These are phyloP conservation scores for Halocafeteria seosinensis DNA, from an alignment of 108 stramenopile species.

Conservation along the genomic window DNA sequence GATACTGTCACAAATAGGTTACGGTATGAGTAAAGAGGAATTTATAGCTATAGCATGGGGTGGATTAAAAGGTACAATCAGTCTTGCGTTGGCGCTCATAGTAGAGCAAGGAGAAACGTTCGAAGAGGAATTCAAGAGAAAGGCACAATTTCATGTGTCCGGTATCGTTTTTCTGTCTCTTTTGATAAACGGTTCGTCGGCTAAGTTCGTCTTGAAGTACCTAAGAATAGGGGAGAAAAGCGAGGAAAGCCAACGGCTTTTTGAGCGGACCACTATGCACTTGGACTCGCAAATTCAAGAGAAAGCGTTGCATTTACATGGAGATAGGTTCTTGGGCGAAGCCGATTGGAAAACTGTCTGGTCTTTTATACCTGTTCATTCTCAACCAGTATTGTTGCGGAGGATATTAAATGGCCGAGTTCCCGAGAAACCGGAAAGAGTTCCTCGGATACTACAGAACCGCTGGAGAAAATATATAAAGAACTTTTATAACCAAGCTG, in stretches of 20 bases:
- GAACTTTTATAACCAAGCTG: neutral
- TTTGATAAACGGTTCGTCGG: conserved; percentile 17
- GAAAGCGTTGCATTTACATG: neutral
- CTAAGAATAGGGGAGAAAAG: neutral
- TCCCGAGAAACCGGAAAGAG: neutral
- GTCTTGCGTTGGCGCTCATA: conserved; percentile 52
- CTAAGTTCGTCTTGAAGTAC: neutral
- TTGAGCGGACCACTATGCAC: neutral
- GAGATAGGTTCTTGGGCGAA: neutral
- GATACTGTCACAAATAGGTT: neutral
- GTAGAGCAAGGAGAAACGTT: conserved; percentile 24
- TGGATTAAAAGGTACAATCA: conserved; percentile 64
- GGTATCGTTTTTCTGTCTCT: conserved; percentile 20
- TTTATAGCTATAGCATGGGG: conserved; percentile 46
- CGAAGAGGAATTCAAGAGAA: neutral
- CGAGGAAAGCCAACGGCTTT: neutral
- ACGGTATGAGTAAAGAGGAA: conserved; percentile 23
- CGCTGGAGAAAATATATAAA: neutral
- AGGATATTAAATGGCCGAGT: neutral
- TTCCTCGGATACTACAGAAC: neutral
- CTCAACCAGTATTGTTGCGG: neutral
- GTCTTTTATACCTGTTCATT: conserved; percentile 2
- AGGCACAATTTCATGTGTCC: conserved; percentile 11
- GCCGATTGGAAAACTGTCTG: conserved; percentile 12
- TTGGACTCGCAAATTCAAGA: neutral